These are phyloP conservation scores for Thraustochytrium sp. DNA, from an alignment of 352 stramenopile genomes.

Conservation along the genomic window DNA sequence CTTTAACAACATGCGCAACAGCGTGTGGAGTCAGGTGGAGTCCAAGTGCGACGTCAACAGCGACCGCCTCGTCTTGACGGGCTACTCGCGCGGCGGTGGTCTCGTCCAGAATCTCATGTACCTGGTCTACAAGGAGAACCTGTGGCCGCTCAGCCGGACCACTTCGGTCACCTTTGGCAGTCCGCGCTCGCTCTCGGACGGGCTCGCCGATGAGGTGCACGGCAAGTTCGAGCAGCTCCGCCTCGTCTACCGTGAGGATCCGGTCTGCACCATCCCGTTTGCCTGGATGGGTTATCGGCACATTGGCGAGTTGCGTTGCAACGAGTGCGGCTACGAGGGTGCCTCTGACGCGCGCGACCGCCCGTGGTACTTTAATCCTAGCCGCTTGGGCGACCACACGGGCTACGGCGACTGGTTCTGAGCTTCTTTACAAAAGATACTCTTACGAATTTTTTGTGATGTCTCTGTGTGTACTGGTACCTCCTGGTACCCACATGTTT, in stretches of 20 bases:
- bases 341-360: background rate
- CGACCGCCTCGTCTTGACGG: background rate
- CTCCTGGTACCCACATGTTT: too few relatives aligned
- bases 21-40: background rate
- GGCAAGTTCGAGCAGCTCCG: background rate
- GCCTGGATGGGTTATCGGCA: conserved; percentile 34
- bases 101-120: background rate
- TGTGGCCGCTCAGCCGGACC: background rate
- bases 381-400: background rate
- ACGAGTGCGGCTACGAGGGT: background rate
- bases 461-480: too few relatives aligned
- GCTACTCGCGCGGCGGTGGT: conserved; percentile 1
- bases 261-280: background rate
- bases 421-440: too few relatives aligned
- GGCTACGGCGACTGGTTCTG: background rate
- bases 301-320: background rate
- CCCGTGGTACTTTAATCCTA: background rate
- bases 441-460: too few relatives aligned
- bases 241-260: background rate
- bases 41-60: background rate
- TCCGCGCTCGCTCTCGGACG: conserved; percentile 1
- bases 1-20: background rate
- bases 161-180: conserved; percentile 7
- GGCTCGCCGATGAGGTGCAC: background rate
- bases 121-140: conserved; percentile 2